Evolutionary conservation across 2,329 filamentous ascomycete genomes (phyloP).

Genomic region (Gaeumannomyces tritici): DNA sequence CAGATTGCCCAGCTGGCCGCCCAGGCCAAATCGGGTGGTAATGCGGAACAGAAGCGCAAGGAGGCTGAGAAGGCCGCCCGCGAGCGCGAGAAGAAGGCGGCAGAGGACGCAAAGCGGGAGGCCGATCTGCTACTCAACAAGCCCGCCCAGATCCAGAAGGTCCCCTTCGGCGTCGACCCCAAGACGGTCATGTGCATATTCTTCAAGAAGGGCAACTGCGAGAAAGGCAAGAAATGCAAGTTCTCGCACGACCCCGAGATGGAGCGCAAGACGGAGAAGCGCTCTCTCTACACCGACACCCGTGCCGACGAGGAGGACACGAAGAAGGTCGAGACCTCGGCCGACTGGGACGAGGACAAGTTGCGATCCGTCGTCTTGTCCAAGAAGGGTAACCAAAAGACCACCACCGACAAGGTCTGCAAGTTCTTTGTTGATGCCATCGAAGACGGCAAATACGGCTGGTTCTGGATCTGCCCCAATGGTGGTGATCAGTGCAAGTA

Average conservation of each 20-base stretch:
- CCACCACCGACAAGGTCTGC: conserved; percentile 96
- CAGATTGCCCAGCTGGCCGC: conserved; percentile 77
- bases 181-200: conserved; percentile 97
- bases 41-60: conserved; percentile 80
- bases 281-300: conserved; percentile 78
- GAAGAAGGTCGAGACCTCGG: conserved; percentile 87
- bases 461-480: conserved; percentile 98
- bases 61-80: conserved; percentile 55
- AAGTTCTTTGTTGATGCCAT: conserved; percentile 97
- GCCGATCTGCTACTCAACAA: conserved; percentile 75
- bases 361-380: conserved; percentile 80
- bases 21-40: conserved; percentile 64
- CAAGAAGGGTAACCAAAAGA: conserved; percentile 95
- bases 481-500: conserved; percentile 98
- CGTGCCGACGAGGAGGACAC: conserved; percentile 63
- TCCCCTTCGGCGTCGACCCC: conserved; percentile 93
- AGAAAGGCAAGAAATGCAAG: conserved; percentile 97
- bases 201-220: conserved; percentile 93
- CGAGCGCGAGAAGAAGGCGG: conserved; percentile 84
- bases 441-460: conserved; percentile 97
- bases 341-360: conserved; percentile 97
- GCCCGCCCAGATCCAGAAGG: conserved; percentile 92
- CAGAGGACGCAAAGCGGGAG: conserved; percentile 76
- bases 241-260: conserved; percentile 87
- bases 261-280: conserved; percentile 89